Conservation (phyloP, 1,284 basidiomycete genomes). For the Taiwanofungus camphoratus region DNA sequence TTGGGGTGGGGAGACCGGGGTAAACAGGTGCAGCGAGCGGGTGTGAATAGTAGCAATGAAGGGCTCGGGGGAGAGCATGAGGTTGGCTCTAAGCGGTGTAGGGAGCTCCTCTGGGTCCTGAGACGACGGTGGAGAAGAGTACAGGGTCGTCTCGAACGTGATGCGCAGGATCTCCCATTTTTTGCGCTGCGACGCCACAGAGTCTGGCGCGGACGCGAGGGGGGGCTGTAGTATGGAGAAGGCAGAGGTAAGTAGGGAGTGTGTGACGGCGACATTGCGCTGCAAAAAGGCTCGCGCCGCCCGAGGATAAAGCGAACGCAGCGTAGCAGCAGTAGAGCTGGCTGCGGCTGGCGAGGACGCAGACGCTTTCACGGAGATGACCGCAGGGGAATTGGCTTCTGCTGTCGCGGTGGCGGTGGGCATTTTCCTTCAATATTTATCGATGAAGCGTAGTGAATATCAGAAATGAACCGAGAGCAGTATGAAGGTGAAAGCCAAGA, state of each 20-base stretch:
- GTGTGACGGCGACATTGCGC: conserved; percentile 57
- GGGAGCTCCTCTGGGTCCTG: conserved; percentile 41
- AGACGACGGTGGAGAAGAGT: conserved; percentile 44
- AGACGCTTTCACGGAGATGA: background rate
- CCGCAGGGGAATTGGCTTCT: background rate
- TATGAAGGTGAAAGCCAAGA: too few species aligned
- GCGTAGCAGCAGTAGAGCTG: conserved; percentile 38
- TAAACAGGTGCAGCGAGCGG: conserved; percentile 63
- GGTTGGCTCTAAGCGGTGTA: conserved; percentile 41
- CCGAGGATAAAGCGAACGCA: conserved; percentile 66
- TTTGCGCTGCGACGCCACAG: conserved; percentile 48
- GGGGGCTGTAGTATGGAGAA: conserved; percentile 57
- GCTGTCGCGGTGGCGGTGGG: background rate
- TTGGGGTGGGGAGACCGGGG: conserved; percentile 37
- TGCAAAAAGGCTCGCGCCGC: conserved; percentile 73
- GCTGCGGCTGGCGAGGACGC: conserved; percentile 9
- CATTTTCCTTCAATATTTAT: too few species aligned
- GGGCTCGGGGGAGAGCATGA: conserved; percentile 51
- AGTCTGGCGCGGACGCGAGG: conserved; percentile 30
- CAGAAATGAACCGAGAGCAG: too few species aligned
- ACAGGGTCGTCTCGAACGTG: conserved; percentile 71
- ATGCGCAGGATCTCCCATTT: conserved; percentile 83
- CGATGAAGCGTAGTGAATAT: too few species aligned
- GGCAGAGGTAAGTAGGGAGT: conserved; percentile 61
- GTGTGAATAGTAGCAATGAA: conserved; percentile 51